Evolutionary conservation across 208 protist species (phyloP), one percentile per base, ranked within the genome.

Genomic region (Porcisia deanei): DNA sequence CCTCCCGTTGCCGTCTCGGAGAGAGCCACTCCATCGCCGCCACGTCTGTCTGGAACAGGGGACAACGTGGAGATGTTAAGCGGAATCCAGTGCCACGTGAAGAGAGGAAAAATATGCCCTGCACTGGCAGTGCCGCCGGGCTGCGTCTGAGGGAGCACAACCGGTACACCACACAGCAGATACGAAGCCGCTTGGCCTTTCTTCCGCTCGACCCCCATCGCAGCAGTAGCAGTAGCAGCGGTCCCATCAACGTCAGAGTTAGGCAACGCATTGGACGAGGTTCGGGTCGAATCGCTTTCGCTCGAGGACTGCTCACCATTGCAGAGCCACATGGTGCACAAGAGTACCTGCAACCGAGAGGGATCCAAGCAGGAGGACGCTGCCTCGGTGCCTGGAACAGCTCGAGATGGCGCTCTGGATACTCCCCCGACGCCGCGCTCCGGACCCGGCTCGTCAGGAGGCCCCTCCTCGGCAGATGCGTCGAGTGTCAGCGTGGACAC

Each of bases 1-100:
- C 55, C 63, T 52, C 39, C 47, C 22, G 30, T 14, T 63, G 25
- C 58, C n/a, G 25, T 43, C 25, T 30, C 58, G n/a, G 58, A 22
- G 7, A 30, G 30, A 12, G 58, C 58, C 58, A 39, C 3, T 10
- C 30, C 58, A 39, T 6, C 30, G 1, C 22, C 25, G 58, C 58
- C 22, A 16, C 7, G 25, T 18, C 9, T n/a, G 12, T n/a, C 25
- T 30, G 63, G 41, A 67, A 37, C 63, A 34, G 41, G 41, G 41
- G 39, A 4, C 49, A 49, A 37, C 22, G 66, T 25, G 47, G 66
- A 7, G 10, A 57, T 20, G 47, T 57, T 41, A 20, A 71, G 43
- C 47, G 66, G 66, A 39, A 71, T 71, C 66, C 66, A 71, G 22
- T 71, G 66, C 66, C 66, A 71, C 30, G 66, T 57, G 47, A 57